Percentiles rank a stretch among this genome's conserved stretches.
Conservation (phyloP, 2,329 filamentous ascomycete species). For the Arthroderma sp. region DNA sequence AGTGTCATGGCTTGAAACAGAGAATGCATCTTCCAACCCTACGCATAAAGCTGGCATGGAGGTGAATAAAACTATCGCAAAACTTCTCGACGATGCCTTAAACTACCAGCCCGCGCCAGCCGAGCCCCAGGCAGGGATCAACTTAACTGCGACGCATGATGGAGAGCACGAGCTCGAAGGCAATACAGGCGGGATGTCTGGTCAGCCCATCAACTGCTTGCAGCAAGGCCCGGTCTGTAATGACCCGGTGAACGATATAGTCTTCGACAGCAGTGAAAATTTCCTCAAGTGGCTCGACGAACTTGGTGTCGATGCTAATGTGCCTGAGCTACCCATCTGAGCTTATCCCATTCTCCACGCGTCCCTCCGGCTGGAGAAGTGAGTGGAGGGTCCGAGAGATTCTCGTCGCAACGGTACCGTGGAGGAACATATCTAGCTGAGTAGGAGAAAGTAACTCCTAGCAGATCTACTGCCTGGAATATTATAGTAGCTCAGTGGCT, state of each 20-base stretch:
- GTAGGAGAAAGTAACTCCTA: too few species aligned
- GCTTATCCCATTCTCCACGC: too few species aligned
- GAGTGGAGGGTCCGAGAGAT: too few species aligned
- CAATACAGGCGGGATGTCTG: neutral
- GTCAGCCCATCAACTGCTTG: neutral
- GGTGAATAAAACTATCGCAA: conserved; percentile 13
- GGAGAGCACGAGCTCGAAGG: neutral
- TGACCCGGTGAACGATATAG: conserved; percentile 1
- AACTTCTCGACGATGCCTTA: conserved; percentile 13
- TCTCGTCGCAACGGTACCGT: too few species aligned
- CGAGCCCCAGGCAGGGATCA: neutral
- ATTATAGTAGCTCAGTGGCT: too few species aligned
- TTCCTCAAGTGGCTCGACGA: conserved; percentile 11
- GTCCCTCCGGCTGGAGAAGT: too few species aligned
- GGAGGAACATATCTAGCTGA: too few species aligned
- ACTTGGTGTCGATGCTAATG: conserved; percentile 7
- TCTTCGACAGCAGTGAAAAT: conserved; percentile 7
- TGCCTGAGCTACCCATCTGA: conserved; percentile 8
- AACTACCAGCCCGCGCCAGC: conserved; percentile 21
- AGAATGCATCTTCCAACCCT: conserved; percentile 1
- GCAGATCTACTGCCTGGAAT: too few species aligned
- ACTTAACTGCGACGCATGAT: neutral
- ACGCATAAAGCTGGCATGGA: conserved; percentile 10
- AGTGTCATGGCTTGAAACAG: conserved; percentile 13
- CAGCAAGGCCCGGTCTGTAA: neutral